Evolutionary conservation across 208 protist species (phyloP).

Genomic region (Sergeia podlipaevii): DNA sequence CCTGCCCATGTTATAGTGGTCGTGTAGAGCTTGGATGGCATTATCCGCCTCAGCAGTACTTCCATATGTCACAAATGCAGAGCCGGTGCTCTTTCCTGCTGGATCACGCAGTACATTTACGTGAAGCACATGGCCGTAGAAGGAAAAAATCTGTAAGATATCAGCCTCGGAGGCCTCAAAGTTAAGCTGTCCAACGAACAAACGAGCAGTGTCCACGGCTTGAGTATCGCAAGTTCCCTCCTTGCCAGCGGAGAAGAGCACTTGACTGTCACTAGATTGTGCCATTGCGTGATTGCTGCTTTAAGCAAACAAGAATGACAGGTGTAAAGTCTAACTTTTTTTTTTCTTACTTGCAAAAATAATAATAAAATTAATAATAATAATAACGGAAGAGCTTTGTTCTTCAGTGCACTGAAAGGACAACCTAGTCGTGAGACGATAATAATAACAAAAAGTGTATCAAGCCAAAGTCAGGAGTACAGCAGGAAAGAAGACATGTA

Average conservation of each 20-base stretch:
- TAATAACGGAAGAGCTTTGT: constrained; percentile 3
- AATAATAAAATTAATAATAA: neutral
- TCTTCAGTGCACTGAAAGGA: too few relatives aligned
- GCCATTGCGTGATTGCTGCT: too few relatives aligned
- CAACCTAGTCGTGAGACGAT: too few relatives aligned
- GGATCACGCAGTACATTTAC: constrained; percentile 65
- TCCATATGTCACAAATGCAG: constrained; percentile 67
- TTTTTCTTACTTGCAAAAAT: constrained; percentile 5
- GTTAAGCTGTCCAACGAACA: constrained; percentile 77
- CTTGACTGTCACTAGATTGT: too few relatives aligned
- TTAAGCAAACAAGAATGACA: too few relatives aligned
- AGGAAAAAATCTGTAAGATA: constrained; percentile 59
- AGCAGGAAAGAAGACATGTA: neutral
- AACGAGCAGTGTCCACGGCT: constrained; percentile 27
- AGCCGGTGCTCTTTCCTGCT: constrained; percentile 44
- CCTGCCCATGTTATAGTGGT: constrained; percentile 68
- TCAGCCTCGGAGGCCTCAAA: constrained; percentile 67
- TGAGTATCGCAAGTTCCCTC: too few relatives aligned
- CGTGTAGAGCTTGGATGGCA: constrained; percentile 64
- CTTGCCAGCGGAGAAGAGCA: neutral
- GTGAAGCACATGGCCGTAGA: constrained; percentile 68
- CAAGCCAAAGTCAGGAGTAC: too few relatives aligned
- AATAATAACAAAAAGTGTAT: too few relatives aligned
- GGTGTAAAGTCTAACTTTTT: neutral
- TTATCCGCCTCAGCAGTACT: constrained; percentile 68